Percentiles rank a stretch among this genome's conserved stretches.
Evolutionary conservation across 805 yeast species (phyloP).

Genomic region (Metschnikowia gruessii): DNA sequence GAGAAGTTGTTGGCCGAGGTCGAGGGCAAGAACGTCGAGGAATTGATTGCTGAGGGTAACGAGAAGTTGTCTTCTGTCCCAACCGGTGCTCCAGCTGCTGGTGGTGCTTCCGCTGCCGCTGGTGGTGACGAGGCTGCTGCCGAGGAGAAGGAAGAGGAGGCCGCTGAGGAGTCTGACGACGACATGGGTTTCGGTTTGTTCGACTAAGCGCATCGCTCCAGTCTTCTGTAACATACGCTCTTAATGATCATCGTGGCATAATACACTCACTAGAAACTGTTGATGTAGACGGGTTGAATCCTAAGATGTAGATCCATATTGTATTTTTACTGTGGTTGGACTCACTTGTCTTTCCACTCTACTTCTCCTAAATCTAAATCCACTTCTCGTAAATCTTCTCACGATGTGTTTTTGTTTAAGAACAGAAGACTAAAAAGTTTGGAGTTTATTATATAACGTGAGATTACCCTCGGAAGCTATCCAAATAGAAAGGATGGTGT

Average conservation of each 20-base stretch:
- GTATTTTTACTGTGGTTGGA: no score
- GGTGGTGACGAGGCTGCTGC: conserved; percentile 27
- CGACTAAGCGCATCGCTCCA: conserved; percentile 22
- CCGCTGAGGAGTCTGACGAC: conserved; percentile 26
- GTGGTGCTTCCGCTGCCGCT: conserved; percentile 27
- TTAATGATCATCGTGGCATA: conserved; percentile 5
- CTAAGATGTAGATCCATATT: no score
- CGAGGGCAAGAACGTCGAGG: conserved; percentile 36
- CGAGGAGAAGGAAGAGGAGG: conserved; percentile 28
- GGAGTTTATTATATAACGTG: no score
- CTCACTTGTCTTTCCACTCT: no score
- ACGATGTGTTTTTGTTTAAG: no score
- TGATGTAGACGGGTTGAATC: no score
- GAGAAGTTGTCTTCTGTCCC: conserved; percentile 36
- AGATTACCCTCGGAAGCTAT: no score
- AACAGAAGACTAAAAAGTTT: no score
- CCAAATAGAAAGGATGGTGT: no score
- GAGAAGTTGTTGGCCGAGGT: conserved; percentile 35
- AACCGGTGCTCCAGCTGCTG: conserved; percentile 32
- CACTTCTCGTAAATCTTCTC: no score
- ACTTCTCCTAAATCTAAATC: no score
- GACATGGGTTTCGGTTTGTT: conserved; percentile 36
- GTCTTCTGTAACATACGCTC: conserved; percentile 14
- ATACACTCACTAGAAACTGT: not conserved
- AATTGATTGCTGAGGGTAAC: conserved; percentile 38